Base-by-base conservation (phyloP, 495 filamentous ascomycete genomes). In the Neurospora tetrasperma region DNA sequence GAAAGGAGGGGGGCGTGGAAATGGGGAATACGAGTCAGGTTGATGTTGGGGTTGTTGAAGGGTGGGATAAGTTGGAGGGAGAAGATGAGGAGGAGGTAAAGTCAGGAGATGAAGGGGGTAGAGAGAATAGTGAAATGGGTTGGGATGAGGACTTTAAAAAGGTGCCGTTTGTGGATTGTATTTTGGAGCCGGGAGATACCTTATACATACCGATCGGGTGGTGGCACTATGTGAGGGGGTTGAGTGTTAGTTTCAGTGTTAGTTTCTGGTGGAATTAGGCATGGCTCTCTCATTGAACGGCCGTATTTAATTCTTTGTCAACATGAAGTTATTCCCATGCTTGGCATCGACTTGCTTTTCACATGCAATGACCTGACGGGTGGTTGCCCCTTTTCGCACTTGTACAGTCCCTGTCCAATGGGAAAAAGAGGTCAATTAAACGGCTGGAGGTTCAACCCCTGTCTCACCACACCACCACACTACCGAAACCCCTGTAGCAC, bases 151-250 rank as follows among this genome's bases (percentile, higher is more conserved):
- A 84, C 4, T 88, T 90, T 80, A 84, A 86, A 11, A 79, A 81
- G 12, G 87, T 92, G 11, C 82, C 84, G 70, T 97, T 91, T 81
- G 81, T 94, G 14, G 96, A 99, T 78, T 90, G 88, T 18, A 87
- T 98, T 1, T 80, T 99, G 31, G 88, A 86, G 42, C 90, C 90
- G 39, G 96, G 95, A 0, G 94, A 99, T 73, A 91, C 88, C 75
- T 79, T 99, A 73, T 97, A 97, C 83, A 94, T 99, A 71, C 96
- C 96, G 5, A 85, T 92, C 4, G 96, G 95, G 23, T 99, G 96
- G 96, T 99, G 96, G 96, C 96, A 99, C 85, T 98, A 97, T 86
- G 93, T 99, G 6, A 85, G 91, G 74, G 93, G 93, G 43, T 77
- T 98, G 79, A 92, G 87, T 71, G 91, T 91, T 42, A 97, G 96